Base-by-base conservation (phyloP, 306 rosid species). In the Dalbergia oliveri region DNA sequence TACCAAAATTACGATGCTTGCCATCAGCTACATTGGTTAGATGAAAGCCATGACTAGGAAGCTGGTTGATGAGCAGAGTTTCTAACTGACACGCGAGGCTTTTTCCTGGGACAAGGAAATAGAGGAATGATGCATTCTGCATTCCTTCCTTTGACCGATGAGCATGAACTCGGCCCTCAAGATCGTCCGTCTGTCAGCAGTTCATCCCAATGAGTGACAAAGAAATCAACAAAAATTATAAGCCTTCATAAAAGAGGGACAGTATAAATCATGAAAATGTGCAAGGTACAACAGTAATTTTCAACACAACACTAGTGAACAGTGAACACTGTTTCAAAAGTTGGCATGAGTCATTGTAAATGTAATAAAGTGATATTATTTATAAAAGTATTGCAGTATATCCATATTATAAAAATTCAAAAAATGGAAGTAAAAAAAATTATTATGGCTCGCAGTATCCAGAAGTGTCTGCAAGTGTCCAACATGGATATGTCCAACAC, bases 1-100 rank as follows among this genome's bases (percentile, higher is more conserved):
- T 90, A 80, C 99, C 99, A 3, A 95, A 93, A 83, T 95, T 95
- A 73, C 98, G 47, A 77, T 91, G 99, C 68, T 89, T 93, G 69
- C 98, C 99, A 76, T 95, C 98, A 11, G 92, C 94, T 49, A 84
- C 79, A 54, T 95, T 91, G 67, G 88, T 76, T 64, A 95, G 84
- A 26, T 82, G 91, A 61, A 90, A 95, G 65, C 93, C 99, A 5
- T 60, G 89, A 82, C 69, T 83, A 13, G 98, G 89, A 47, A 95
- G 97, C 81, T 90, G 98, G 76, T 93, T 95, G 84, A 95, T 93
- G 86, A 95, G 98, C 64, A 91, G 91, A 53, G 97, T 90, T 89
- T 95, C 97, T 19, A 95, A 81, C 81, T 95, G 90, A 87, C 97
- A 90, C n/a, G 98, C 98, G 87, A 93, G 39, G 86, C 99, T 90